Conservation (phyloP, 768 basidiomycete species). For the Mycena pura region DNA sequence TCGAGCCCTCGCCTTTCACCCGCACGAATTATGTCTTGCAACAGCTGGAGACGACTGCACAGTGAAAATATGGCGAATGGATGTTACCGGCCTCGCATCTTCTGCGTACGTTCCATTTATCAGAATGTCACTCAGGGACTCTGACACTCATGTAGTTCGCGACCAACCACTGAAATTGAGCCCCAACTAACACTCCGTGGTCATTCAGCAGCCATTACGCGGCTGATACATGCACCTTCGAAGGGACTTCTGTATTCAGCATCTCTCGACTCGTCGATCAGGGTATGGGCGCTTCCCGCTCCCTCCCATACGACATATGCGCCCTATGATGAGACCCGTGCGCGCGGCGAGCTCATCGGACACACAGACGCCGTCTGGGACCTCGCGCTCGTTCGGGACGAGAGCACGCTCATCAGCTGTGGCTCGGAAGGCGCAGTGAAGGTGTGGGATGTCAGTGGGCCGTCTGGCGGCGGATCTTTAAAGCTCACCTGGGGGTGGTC, state of each 20-base stretch:
- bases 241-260: conserved; percentile 87
- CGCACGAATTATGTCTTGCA: conserved; percentile 83
- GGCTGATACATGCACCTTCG: conserved; percentile 79
- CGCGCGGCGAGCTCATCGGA: conserved; percentile 83
- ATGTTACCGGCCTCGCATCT: conserved; percentile 75
- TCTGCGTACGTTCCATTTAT: conserved; percentile 74
- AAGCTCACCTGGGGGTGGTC: conserved; percentile 82
- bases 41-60: conserved; percentile 95
- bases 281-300: conserved; percentile 85
- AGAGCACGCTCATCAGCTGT: conserved; percentile 85
- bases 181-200: conserved; percentile 93
- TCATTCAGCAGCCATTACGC: conserved; percentile 90
- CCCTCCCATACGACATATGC: conserved; percentile 88
- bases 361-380: conserved; percentile 99
- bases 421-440: conserved; percentile 93
- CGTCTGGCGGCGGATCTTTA: conserved; percentile 68
- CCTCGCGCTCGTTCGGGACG: conserved; percentile 82
- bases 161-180: conserved; percentile 85
- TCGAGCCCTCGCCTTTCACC: conserved; percentile 89
- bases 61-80: conserved; percentile 95
- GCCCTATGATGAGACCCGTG: conserved; percentile 82
- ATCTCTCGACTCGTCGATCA: conserved; percentile 92
- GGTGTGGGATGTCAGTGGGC: conserved; percentile 87
- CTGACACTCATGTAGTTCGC: no score
- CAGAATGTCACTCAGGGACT: no score